A percentile compares a stretch with the other conserved stretches of the same genome.
These are phyloP conservation scores for Lyophyllum shimeji DNA, from an alignment of 768 basidiomycete genomes.

Conservation along the genomic window DNA sequence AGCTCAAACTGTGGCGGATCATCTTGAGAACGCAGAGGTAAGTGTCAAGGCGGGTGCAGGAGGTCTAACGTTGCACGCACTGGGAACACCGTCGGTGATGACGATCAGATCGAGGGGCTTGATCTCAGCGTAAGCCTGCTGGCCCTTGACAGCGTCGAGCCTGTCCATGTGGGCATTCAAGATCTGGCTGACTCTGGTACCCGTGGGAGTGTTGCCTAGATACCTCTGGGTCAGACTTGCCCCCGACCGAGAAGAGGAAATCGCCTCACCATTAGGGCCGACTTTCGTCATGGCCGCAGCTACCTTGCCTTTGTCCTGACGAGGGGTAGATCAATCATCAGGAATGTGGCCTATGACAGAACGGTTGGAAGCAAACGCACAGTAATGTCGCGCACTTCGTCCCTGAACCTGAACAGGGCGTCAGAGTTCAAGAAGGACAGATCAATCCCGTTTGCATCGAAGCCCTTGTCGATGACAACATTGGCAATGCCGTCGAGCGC, in stretches of 20 bases:
- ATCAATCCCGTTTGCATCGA: constrained; percentile 7
- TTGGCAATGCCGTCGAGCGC: constrained; percentile 7
- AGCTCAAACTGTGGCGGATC: constrained; percentile 1
- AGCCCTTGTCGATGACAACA: constrained; percentile 3
- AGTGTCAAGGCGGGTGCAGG: no score
- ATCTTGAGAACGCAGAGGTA: not conserved
- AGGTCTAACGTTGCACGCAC: not conserved
- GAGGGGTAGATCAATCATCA: not conserved
- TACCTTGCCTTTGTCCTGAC: constrained; percentile 4
- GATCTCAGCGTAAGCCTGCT: constrained; percentile 1
- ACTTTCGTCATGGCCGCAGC: not conserved
- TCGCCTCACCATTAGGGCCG: not conserved
- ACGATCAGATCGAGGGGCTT: constrained; percentile 11
- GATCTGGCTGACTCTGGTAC: not conserved
- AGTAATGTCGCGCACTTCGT: not conserved
- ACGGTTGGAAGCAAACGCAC: not conserved
- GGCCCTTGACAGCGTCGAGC: constrained; percentile 4
- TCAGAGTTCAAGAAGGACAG: constrained; percentile 6
- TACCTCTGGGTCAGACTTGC: not conserved
- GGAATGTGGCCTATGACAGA: not conserved
- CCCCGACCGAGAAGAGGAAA: not conserved
- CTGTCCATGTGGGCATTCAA: constrained; percentile 1
- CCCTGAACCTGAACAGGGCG: not conserved
- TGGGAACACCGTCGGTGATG: constrained; percentile 11
- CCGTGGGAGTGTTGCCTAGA: constrained; percentile 4